These are phyloP conservation scores for Venturia carpophila DNA, from an alignment of 2,329 filamentous ascomycete species.

Conservation along the genomic window DNA sequence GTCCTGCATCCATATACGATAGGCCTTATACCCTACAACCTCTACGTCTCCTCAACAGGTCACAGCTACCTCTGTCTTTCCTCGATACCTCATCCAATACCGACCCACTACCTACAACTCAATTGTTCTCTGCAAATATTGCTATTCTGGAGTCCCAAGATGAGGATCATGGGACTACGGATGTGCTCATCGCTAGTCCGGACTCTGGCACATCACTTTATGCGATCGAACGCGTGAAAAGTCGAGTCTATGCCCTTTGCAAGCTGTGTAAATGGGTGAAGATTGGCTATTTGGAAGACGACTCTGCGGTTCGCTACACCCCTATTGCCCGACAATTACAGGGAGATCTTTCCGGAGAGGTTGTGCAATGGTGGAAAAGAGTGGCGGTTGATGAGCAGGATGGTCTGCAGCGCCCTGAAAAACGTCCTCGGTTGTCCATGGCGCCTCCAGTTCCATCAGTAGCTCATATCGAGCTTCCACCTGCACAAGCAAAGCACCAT, in stretches of 20 bases:
- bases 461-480: neutral
- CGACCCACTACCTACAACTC: conserved; percentile 24
- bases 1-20: conserved; percentile 26
- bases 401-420: neutral
- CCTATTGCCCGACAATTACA: neutral
- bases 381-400: neutral
- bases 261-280: conserved; percentile 61
- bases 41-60: conserved; percentile 29
- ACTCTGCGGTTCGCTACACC: neutral
- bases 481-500: neutral
- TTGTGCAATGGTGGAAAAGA: conserved; percentile 8
- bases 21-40: conserved; percentile 29
- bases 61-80: conserved; percentile 32
- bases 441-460: neutral
- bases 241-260: conserved; percentile 58
- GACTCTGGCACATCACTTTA: conserved; percentile 61
- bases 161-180: neutral
- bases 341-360: neutral
- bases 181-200: conserved; percentile 30
- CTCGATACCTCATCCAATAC: conserved; percentile 28
- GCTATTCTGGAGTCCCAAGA: conserved; percentile 27
- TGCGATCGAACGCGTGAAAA: conserved; percentile 62
- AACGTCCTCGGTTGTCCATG: conserved; percentile 9
- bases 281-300: conserved; percentile 15
- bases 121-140: conserved; percentile 31